Conservation (phyloP, 306 rosid species). For the Geum urbanum region DNA sequence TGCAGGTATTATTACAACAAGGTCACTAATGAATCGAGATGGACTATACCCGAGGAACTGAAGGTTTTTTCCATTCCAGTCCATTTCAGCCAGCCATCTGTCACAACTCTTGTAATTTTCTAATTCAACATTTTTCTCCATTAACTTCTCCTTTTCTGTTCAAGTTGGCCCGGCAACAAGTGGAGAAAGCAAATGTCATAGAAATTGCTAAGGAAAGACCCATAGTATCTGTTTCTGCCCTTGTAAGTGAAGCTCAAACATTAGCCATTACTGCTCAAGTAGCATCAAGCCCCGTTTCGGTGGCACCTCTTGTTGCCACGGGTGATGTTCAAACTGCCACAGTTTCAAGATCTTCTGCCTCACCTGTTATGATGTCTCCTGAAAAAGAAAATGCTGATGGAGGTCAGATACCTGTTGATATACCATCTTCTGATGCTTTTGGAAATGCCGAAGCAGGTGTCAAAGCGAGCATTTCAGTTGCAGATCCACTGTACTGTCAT, state of each 20-base stretch:
- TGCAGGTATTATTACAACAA: constrained; percentile 83
- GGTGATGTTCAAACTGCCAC: constrained; percentile 37
- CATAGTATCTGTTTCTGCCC: constrained; percentile 42
- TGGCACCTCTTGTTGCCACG: constrained; percentile 50
- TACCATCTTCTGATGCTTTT: constrained; percentile 32
- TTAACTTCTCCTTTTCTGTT: constrained; percentile 14
- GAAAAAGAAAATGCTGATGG: constrained; percentile 39
- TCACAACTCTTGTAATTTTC: constrained; percentile 9
- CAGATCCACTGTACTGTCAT: constrained; percentile 51
- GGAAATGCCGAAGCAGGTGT: constrained; percentile 42
- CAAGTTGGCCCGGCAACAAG: constrained; percentile 84
- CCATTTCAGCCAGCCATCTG: neutral
- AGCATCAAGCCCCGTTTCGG: constrained; percentile 60
- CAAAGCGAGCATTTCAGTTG: constrained; percentile 25
- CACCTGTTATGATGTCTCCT: constrained; percentile 46
- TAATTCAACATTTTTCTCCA: neutral
- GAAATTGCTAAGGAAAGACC: constrained; percentile 37
- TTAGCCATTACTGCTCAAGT: constrained; percentile 42
- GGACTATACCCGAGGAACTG: constrained; percentile 82
- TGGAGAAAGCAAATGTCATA: constrained; percentile 45
- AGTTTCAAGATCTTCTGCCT: constrained; percentile 44
- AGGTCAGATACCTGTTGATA: constrained; percentile 38
- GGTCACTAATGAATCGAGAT: constrained; percentile 78
- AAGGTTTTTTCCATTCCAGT: constrained; percentile 50
- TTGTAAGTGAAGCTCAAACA: constrained; percentile 44